Base-by-base conservation (phyloP, 2,329 filamentous ascomycete genomes). In the Cercospora zeina region DNA sequence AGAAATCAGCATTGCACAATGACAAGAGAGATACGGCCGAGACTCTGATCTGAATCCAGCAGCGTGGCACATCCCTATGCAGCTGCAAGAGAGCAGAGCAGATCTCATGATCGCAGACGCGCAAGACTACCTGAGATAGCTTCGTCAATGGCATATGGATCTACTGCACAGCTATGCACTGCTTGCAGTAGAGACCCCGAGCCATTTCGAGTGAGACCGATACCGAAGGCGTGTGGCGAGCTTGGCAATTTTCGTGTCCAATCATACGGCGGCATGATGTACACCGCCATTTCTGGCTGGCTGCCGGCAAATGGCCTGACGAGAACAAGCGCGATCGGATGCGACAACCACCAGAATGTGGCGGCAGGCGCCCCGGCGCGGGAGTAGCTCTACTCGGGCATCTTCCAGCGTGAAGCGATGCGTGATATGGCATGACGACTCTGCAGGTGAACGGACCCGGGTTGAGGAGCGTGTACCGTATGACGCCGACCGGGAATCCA, bases 231-330 rank as follows among this genome's bases (percentile, higher is more conserved):
- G 13, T 31, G 13, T 33, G n/a, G 47, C 10, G 6, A 51, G 47
- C 47, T 33, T 51, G 24, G 24, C 47, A 24, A 2, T 1, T 14
- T 14, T 4, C 19, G 16, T 6, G 14, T 14, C 53, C 53, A 37
- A 55, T 55, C 53, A 54, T 11, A 6, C 9, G 7, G 1, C 51
- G 33, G 21, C 34, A 16, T 37, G 24, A 6, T 24, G 33, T 55
- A 49, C 55, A 58, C 55, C 55, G 55, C 55, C 45, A 47, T 31
- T 58, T 49, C 42, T 58, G 39, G 39, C 39, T 45, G 19, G 39
- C 39, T 16, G 47, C 47, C 47, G 24, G 47, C 24, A 51, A n/a
- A 30, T 51, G 19, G 47, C 47, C 24, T 30, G 24, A 51, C 30
- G 14, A 51, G n/a, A n/a, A 51, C 47, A 30, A 31, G 47, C 47